Base-by-base conservation (phyloP, 495 filamentous ascomycete species). In the Rostrohypoxylon terebratum region DNA sequence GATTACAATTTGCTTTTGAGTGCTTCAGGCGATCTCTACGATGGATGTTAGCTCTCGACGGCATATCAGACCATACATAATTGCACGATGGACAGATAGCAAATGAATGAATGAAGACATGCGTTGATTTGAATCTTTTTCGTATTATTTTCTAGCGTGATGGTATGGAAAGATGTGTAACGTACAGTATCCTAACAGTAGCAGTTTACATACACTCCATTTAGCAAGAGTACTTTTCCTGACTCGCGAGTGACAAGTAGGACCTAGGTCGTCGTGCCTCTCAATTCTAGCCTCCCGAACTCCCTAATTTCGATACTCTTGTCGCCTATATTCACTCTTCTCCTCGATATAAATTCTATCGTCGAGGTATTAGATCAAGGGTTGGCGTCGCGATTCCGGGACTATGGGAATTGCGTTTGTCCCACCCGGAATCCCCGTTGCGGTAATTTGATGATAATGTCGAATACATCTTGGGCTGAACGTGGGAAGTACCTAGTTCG, bases 191-290 rank as follows among this genome's bases (percentile, higher is more conserved):
- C 20, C 44, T 14, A 45, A 48, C 60, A 63, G 38, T 53, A 45
- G 48, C 60, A 63, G 38, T 53, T 25, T 63, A 62, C 59, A 62
- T 62, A 48, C 28, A 33, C 21, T 10, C 10, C 44, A 34, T n/a
- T n/a, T 16, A 53, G 23, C 48, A 23, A 53, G 48, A 50, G 20
- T 25, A 50, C 47, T 45, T 20, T 48, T 8, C 45, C 45, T 10
- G 16, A 4, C 13, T n/a, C 14, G 16, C 20, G 3, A 4, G 20
- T 45, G 2, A 44, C 14, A 44, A 3, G 14, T 44, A 44, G n/a
- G n/a, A n/a, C n/a, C n/a, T n/a, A n/a, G 40, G 4, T 13, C 34
- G 11, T 9, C 34, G 7, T 8, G 34, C 2, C 7, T 38, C 34
- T 1, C 2, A 10, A 38, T 38, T 38, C 16, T 20, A 2, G n/a